Evolutionary conservation across 306 rosid genomes (phyloP), one percentile per base, ranked within the genome.

Genomic region (Lathyrus tuberosus): DNA sequence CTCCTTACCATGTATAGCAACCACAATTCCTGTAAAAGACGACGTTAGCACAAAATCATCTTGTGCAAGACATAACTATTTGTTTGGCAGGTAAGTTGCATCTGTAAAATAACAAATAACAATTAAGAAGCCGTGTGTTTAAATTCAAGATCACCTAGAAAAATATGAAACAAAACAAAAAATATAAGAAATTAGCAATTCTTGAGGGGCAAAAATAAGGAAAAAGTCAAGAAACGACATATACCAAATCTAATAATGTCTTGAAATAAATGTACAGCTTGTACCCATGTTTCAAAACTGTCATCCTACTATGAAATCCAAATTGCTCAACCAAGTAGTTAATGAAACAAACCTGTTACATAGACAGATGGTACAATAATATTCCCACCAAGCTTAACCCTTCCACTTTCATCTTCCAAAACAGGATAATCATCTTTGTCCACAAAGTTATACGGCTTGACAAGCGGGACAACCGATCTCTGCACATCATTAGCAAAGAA

Each of bases 381-480:
- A 65, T 40, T 57, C 68, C 99, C 99, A 52, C 83, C 53, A 66
- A 94, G 97, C 84, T 89, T 87, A 71, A 94, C 89, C 76, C 99
- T 85, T 70, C 99, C 99, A 71, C 96, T 91, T 65, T 91, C 97
- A 72, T 91, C 99, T 82, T 94, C 97, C 84, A 94, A 84, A 74
- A 91, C 75, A 33, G 91, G 87, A 46, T 82, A 51, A 78, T 94
- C 99, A 76, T 91, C 96, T 0, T 87, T 58, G 69, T 91, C 91
- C 80, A 84, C 35, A 71, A 91, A 94, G 78, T 91, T 94, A 78
- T 83, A 89, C 35, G 75, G 88, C 85, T 74, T 81, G 79, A 89
- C 97, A 10, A 86, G 89, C 1, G 95, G 96, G 58, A 71, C 73
- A 41, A 38, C 79, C 43, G 96, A 78, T 82, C 86, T 88, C 99